Conservation (phyloP, 1,284 basidiomycete genomes). For the Hemileia vastatrix region DNA sequence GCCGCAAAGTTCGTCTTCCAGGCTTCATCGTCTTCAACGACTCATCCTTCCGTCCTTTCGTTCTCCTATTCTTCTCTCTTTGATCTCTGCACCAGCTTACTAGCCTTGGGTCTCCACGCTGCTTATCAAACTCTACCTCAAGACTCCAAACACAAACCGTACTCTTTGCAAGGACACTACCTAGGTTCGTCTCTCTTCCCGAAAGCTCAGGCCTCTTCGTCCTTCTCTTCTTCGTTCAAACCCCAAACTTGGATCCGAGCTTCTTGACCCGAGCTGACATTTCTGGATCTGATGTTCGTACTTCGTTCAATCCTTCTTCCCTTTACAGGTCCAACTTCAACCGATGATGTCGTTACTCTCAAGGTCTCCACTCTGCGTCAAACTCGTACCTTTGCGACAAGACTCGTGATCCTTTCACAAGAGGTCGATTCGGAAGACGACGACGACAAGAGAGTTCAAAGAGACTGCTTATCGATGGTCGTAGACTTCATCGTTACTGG, state of each 20-base stretch:
- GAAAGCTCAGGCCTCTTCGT: too few relatives aligned
- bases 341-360: conserved; percentile 29
- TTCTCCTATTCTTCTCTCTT: too few relatives aligned
- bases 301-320: conserved; percentile 28
- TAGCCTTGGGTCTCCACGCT: too few relatives aligned
- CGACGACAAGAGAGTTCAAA: conserved; percentile 4
- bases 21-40: too few relatives aligned
- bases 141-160: conserved; percentile 9
- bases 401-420: conserved; percentile 30
- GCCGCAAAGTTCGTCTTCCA: too few relatives aligned
- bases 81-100: too few relatives aligned
- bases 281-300: conserved; percentile 29
- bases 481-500: conserved; percentile 31
- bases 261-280: background rate
- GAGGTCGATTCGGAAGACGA: conserved; percentile 22
- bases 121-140: conserved; percentile 27
- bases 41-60: too few relatives aligned
- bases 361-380: conserved; percentile 28
- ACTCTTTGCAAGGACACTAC: background rate
- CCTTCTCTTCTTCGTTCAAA: too few relatives aligned
- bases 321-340: conserved; percentile 26
- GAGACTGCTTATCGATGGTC: conserved; percentile 28
- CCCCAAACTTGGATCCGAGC: background rate
- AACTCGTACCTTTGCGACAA: conserved; percentile 35
- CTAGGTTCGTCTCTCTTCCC: background rate